Percentiles rank a stretch among this genome's conserved stretches.
These are phyloP conservation scores for Suillus sp. DNA, from an alignment of 768 basidiomycete species.

Conservation along the genomic window DNA sequence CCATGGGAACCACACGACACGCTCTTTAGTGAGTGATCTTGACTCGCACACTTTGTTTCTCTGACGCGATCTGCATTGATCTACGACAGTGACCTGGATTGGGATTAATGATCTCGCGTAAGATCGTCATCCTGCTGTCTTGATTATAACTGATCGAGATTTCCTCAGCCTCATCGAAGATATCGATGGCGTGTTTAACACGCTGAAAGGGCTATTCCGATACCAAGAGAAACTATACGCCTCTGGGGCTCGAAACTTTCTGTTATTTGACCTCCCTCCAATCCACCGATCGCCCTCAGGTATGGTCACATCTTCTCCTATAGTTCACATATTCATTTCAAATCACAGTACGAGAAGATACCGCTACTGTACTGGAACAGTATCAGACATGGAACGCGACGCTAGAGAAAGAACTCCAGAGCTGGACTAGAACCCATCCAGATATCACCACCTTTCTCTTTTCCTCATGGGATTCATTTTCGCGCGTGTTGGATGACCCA, in stretches of 20 bases:
- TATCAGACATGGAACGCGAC: conserved; percentile 47
- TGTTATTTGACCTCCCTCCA: conserved; percentile 63
- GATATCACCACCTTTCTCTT: conserved; percentile 52
- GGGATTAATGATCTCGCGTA: conserved; percentile 71
- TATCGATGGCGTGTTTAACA: conserved; percentile 20
- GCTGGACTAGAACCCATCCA: conserved; percentile 42
- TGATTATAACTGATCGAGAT: not conserved
- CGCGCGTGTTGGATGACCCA: conserved; percentile 49
- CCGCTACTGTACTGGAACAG: not conserved
- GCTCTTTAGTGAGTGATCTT: conserved; percentile 45
- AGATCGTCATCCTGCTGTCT: conserved; percentile 15
- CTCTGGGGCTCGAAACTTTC: conserved; percentile 53
- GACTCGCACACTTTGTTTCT: not conserved
- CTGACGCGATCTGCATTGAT: not conserved
- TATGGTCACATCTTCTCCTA: conserved; percentile 21
- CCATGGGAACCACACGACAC: conserved; percentile 45
- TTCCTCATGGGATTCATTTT: conserved; percentile 51
- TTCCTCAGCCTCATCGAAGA: not conserved
- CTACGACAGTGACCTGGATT: conserved; percentile 56
- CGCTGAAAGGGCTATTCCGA: conserved; percentile 40
- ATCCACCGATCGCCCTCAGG: conserved; percentile 46
- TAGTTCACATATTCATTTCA: conserved; percentile 1
- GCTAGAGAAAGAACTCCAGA: conserved; percentile 34
- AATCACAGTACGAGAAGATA: not conserved
- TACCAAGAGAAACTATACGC: conserved; percentile 52